Evolutionary conservation across 257 asterid species (phyloP).

Genomic region (Solanum chaucha): DNA sequence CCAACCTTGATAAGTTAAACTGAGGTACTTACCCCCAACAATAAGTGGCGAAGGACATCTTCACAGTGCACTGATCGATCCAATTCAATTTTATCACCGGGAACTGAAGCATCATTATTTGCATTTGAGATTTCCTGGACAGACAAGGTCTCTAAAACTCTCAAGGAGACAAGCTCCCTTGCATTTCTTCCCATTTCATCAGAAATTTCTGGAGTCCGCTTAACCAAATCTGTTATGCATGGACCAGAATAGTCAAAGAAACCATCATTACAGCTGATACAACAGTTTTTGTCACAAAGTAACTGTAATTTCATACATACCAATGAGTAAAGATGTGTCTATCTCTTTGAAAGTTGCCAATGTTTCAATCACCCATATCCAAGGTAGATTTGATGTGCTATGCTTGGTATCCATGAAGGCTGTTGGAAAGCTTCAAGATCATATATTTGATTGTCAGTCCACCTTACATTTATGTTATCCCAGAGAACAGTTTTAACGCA

Average conservation of each 20-base stretch:
- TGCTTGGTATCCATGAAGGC: conserved; percentile 26
- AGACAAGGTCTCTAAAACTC: conserved; percentile 36
- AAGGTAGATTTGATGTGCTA: conserved; percentile 25
- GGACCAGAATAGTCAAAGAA: neutral
- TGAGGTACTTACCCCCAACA: conserved; percentile 24
- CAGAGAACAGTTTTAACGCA: neutral
- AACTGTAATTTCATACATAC: conserved; percentile 10
- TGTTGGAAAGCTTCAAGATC: conserved; percentile 16
- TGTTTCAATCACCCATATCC: conserved; percentile 27
- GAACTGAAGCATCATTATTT: conserved; percentile 5
- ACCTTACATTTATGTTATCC: neutral
- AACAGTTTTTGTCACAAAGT: neutral
- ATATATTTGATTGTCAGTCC: neutral
- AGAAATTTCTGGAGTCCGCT: conserved; percentile 25
- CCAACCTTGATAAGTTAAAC: neutral
- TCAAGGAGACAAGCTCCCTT: conserved; percentile 42
- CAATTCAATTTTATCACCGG: conserved; percentile 12
- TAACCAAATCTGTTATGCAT: conserved; percentile 32
- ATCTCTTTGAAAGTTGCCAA: neutral
- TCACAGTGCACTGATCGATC: conserved; percentile 31
- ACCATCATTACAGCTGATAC: neutral
- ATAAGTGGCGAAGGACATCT: conserved; percentile 30
- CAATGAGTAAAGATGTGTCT: conserved; percentile 12
- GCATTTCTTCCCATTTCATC: conserved; percentile 34
- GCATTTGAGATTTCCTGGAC: conserved; percentile 8